A percentile compares a stretch with the other conserved stretches of the same genome.
These are phyloP conservation scores for Nakazawaea sp. DNA, from an alignment of 805 yeast genomes.

Conservation along the genomic window DNA sequence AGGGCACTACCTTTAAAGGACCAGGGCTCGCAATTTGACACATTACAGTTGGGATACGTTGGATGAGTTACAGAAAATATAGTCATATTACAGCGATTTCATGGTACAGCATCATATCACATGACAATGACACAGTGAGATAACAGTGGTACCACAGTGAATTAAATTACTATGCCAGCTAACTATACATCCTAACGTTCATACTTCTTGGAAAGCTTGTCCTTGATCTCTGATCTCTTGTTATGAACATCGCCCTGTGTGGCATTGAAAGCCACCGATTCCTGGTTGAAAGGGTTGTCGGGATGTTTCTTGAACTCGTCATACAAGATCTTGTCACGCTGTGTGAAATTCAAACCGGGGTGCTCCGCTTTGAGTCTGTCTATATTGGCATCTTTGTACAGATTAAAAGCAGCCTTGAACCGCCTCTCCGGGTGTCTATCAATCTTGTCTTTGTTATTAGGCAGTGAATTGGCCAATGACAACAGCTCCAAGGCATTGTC, in stretches of 20 bases:
- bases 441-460: conserved; percentile 50
- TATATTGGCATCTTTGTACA: conserved; percentile 62
- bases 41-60: too few species aligned
- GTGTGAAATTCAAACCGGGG: conserved; percentile 77
- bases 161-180: too few species aligned
- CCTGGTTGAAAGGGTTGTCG: conserved; percentile 82
- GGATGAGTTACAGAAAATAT: too few species aligned
- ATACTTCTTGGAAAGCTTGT: conserved; percentile 12
- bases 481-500: conserved; percentile 78
- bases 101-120: too few species aligned
- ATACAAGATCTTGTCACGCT: conserved; percentile 62
- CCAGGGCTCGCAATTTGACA: too few species aligned
- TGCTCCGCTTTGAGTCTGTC: conserved; percentile 71
- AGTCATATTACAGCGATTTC: too few species aligned
- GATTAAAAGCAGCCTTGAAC: conserved; percentile 72
- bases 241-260: conserved; percentile 38
- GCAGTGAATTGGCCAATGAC: conserved; percentile 51
- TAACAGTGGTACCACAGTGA: too few species aligned
- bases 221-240: conserved; percentile 41
- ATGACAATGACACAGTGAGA: too few species aligned
- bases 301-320: conserved; percentile 79
- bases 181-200: too few species aligned
- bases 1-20: too few species aligned
- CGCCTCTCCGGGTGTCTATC: conserved; percentile 89
- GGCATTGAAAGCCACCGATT: conserved; percentile 59